These are phyloP conservation scores for Verbascum thapsus DNA, from an alignment of 257 asterid genomes.

Conservation along the genomic window DNA sequence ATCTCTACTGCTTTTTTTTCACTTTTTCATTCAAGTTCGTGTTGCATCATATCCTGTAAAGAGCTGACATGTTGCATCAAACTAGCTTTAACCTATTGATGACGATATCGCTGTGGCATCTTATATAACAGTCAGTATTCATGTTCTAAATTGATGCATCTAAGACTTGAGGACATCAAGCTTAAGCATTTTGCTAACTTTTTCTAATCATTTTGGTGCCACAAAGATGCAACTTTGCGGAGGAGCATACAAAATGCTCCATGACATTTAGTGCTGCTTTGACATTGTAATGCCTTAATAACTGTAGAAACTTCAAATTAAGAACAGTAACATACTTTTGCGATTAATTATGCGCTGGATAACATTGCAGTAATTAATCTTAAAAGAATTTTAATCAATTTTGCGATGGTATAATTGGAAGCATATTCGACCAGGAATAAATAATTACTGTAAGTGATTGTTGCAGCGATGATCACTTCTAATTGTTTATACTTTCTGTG, in stretches of 20 bases:
- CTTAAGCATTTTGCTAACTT: background rate
- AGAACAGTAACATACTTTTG: background rate
- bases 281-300: constrained; percentile 1
- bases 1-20: constrained; percentile 10
- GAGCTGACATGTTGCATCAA: constrained; percentile 9
- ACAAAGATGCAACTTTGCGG: constrained; percentile 2
- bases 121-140: constrained; percentile 1
- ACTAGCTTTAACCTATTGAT: background rate
- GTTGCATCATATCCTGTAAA: constrained; percentile 14
- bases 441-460: constrained; percentile 42
- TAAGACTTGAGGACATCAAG: background rate
- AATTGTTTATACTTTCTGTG: background rate
- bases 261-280: background rate
- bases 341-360: background rate
- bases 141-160: background rate
- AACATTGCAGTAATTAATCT: background rate
- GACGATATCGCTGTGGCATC: constrained; percentile 18
- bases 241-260: background rate
- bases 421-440: constrained; percentile 42
- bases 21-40: constrained; percentile 4
- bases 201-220: constrained; percentile 8
- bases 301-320: background rate
- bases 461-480: constrained; percentile 11
- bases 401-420: background rate
- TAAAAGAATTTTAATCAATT: constrained; percentile 29